Evolutionary conservation across 164 flowering plant species (phyloP), one percentile per base, ranked within the genome.

Genomic region (Platanus orientalis): DNA sequence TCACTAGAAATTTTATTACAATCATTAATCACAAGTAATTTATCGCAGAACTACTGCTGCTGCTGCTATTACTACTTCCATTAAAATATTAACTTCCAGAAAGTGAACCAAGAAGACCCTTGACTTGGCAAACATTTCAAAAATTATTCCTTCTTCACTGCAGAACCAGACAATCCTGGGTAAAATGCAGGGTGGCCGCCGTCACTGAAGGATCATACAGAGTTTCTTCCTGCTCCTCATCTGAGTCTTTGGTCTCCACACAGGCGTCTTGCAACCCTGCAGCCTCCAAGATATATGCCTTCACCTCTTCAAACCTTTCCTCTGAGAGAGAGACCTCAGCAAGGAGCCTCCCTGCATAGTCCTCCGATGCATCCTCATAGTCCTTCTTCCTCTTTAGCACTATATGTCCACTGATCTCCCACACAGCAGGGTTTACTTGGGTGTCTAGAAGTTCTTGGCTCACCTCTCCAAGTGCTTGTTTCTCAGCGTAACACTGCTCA

Each of bases 351-450:
- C 89, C 81, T 4, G 87, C 96, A 69, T 84, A 73, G 39, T 69
- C 84, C 78, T 88, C 86, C 1, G 88, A 76, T 24, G 93, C 96
- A 56, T 75, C 84, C 29, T 84, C 83, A 26, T 76, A 91, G 51
- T 89, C 91, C 58, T 81, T 59, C 73, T 62, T 84, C 72, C 87
- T 79, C 76, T 91, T 91, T 63, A 91, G 70, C 64, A 91, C 97
- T 68, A 91, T 87, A 63, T 91, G 97, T 16, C 96, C 97, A 65
- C 97, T 81, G 58, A 89, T 91, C 71, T 91, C 97, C 97, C 93
- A 88, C 39, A 83, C 93, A 6, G 93, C 96, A 0, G 96, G 97
- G 56, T 91, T 91, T 44, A 88, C 97, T 78, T 84, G 93, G 11
- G 93, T 85, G 69, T 91, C 89, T 23, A 87, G 83, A 28, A 91